phyloP scores from a whole-genome alignment of 1,284 basidiomycete genomes.

The Pseudozyma flocculosa region DNA sequence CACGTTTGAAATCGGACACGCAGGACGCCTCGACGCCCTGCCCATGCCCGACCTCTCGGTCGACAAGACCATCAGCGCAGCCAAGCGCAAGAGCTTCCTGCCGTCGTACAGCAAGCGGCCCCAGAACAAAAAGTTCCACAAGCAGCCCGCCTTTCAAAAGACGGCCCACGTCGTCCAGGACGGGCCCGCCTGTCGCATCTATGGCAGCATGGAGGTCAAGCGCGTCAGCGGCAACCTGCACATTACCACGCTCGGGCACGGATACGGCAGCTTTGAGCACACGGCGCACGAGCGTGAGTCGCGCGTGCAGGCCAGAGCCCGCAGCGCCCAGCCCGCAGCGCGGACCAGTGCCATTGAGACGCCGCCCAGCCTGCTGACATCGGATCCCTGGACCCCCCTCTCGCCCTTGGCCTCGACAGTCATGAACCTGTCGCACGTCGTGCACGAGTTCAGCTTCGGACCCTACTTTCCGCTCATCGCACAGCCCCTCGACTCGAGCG shows the following conservation, averaged over 20 bases:
- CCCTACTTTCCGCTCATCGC: slow-evolving; percentile 92
- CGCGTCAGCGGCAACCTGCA: slow-evolving; percentile 73
- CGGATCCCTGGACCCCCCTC: no score
- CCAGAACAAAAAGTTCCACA: slow-evolving; percentile 60
- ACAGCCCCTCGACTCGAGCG: slow-evolving; percentile 78
- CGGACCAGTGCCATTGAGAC: no score
- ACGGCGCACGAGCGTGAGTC: slow-evolving; percentile 76
- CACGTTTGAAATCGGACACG: slow-evolving; percentile 78
- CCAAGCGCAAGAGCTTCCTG: slow-evolving; percentile 19
- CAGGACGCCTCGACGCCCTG: slow-evolving; percentile 66
- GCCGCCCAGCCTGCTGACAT: no score
- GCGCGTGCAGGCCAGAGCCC: slow-evolving; percentile 4
- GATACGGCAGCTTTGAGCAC: slow-evolving; percentile 82
- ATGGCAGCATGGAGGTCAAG: slow-evolving; percentile 80
- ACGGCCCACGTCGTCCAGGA: slow-evolving; percentile 54
- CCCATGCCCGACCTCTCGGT: slow-evolving; percentile 46
- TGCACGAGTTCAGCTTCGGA: slow-evolving; percentile 94
- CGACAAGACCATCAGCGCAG: slow-evolving; percentile 32
- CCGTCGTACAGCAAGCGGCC: slow-evolving; percentile 22
- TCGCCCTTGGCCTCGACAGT: no score
- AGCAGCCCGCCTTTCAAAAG: slow-evolving; percentile 60
- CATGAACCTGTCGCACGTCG: slow-evolving; percentile 95
- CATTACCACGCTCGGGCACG: slow-evolving; percentile 85
- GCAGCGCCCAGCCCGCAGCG: neutral
- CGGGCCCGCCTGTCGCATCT: slow-evolving; percentile 74